phyloP scores from a whole-genome alignment of 192 early-diverging fungal genomes.

The Coemansia sp. region DNA sequence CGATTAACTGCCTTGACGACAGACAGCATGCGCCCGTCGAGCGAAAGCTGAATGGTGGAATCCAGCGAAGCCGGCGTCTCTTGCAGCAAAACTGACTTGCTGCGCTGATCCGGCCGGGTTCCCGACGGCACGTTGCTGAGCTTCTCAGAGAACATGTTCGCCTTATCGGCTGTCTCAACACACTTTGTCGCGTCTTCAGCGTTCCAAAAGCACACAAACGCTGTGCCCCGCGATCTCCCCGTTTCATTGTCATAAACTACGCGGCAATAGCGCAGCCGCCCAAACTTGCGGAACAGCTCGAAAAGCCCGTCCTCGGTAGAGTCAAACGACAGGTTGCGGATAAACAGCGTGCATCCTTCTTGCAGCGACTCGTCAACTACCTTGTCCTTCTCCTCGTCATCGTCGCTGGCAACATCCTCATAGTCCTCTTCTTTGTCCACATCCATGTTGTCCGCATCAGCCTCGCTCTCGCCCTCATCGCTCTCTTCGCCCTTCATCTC shows the following conservation, averaged over 20 bases:
- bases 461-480: slow-evolving; percentile 28
- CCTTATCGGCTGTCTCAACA: slow-evolving; percentile 67
- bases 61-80: slow-evolving; percentile 40
- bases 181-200: slow-evolving; percentile 72
- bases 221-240: slow-evolving; percentile 88
- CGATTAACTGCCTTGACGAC: slow-evolving; percentile 78
- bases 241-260: slow-evolving; percentile 83
- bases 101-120: slow-evolving; percentile 22
- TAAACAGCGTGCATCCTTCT: slow-evolving; percentile 79
- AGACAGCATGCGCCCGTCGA: slow-evolving; percentile 82
- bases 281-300: slow-evolving; percentile 55
- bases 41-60: slow-evolving; percentile 57
- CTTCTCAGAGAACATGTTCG: slow-evolving; percentile 56
- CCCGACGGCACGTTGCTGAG: slow-evolving; percentile 47
- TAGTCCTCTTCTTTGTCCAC: slow-evolving; percentile 29
- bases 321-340: slow-evolving; percentile 91
- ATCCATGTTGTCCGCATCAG: slow-evolving; percentile 39
- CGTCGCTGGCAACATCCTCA: slow-evolving; percentile 23
- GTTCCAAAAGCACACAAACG: slow-evolving; percentile 85
- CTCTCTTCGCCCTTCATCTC: slow-evolving; percentile 30
- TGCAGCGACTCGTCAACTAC: slow-evolving; percentile 58
- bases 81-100: slow-evolving; percentile 56
- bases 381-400: slow-evolving; percentile 37
- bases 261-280: slow-evolving; percentile 71
- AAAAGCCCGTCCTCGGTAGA: slow-evolving; percentile 78